Conservation (phyloP, 1,284 basidiomycete species). For the Rhodotorula sp. region DNA sequence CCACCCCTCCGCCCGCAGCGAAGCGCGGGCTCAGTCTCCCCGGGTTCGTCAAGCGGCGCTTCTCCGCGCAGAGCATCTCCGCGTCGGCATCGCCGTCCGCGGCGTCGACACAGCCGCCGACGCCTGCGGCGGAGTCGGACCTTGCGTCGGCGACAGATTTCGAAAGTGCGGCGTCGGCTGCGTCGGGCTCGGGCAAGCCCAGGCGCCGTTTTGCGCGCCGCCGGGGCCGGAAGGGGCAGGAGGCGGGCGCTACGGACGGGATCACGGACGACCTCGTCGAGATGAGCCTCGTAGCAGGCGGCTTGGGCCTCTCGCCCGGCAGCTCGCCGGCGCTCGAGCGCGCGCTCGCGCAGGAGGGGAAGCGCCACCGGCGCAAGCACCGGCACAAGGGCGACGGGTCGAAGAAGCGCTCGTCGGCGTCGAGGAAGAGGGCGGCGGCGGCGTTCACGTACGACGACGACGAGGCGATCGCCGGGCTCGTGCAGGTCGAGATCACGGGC, state of each 20-base stretch:
- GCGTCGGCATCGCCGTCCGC: not conserved
- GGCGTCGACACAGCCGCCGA: not conserved
- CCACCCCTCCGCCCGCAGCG: constrained; percentile 1
- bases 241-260: not conserved
- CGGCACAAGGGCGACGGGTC: constrained; percentile 18
- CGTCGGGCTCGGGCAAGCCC: not conserved
- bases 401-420: constrained; percentile 1
- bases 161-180: constrained; percentile 8
- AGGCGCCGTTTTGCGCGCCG: constrained; percentile 13
- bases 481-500: constrained; percentile 72
- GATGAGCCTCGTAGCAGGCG: constrained; percentile 16
- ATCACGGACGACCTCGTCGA: constrained; percentile 3
- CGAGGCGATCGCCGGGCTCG: constrained; percentile 86
- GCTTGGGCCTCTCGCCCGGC: constrained; percentile 10
- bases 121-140: constrained; percentile 12
- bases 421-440: not conserved
- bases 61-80: constrained; percentile 12
- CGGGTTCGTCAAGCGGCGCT: constrained; percentile 35
- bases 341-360: not conserved
- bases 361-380: constrained; percentile 1
- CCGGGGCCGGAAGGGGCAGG: not conserved
- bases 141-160: constrained; percentile 13
- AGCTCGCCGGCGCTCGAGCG: not conserved
- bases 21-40: constrained; percentile 32
- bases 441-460: constrained; percentile 43